phyloP scores from a whole-genome alignment of 148 eudicot genomes.

The Rhododendron molle region DNA sequence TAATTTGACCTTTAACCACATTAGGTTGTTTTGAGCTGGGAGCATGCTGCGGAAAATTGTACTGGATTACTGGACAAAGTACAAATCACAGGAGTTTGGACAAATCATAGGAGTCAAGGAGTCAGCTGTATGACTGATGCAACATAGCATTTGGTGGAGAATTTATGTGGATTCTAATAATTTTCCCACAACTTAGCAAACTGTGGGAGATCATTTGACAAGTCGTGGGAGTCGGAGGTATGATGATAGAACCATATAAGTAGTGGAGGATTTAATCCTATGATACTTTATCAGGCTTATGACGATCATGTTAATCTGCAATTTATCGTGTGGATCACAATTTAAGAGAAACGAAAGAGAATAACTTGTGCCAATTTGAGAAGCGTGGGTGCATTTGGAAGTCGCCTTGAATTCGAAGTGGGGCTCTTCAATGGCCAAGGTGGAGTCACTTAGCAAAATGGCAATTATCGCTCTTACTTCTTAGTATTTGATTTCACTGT shows the following conservation, averaged over 20 bases:
- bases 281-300: no score
- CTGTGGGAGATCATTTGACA: neutral
- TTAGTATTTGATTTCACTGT: neutral
- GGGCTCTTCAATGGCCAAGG: neutral
- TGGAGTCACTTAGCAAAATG: neutral
- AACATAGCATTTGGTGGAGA: neutral
- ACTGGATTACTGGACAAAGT: neutral
- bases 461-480: neutral
- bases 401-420: neutral
- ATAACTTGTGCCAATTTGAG: neutral
- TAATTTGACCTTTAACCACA: neutral
- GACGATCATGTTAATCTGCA: neutral
- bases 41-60: neutral
- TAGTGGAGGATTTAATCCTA: neutral
- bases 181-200: no score
- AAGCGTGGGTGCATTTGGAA: neutral
- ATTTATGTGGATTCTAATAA: neutral
- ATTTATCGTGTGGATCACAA: neutral
- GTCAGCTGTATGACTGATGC: neutral
- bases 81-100: neutral
- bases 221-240: neutral
- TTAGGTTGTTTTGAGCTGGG: neutral
- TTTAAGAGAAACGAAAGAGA: neutral
- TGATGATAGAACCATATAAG: neutral
- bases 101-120: neutral